These are phyloP conservation scores for Arxiozyma telluris DNA, from an alignment of 1,139 yeast genomes.

Conservation along the genomic window DNA sequence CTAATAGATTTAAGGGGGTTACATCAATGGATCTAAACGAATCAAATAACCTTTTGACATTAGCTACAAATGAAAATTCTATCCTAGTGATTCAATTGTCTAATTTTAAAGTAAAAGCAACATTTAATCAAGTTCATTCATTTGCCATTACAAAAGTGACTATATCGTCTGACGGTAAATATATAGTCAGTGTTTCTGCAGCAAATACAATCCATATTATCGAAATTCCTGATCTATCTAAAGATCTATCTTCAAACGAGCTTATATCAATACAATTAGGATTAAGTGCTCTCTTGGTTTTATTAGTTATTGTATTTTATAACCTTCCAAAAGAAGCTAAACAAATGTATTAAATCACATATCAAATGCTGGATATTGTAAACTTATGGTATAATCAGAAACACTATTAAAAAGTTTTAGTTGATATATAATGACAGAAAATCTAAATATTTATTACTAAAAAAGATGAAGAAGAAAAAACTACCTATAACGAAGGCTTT, in stretches of 20 bases:
- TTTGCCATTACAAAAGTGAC: conserved; percentile 75
- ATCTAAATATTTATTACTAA: no score
- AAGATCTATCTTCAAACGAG: not conserved
- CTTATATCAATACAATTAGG: not conserved
- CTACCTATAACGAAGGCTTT: not conserved
- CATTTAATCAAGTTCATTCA: conserved; percentile 57
- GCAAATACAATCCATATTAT: conserved; percentile 65
- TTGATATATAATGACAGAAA: no score
- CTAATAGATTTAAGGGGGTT: conserved; percentile 52
- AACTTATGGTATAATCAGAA: not conserved
- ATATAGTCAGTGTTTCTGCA: conserved; percentile 72
- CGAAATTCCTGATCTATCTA: conserved; percentile 29
- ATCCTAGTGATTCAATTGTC: conserved; percentile 47
- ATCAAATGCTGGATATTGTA: not conserved
- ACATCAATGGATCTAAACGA: conserved; percentile 56
- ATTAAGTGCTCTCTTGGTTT: not conserved
- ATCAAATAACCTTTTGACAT: conserved; percentile 44
- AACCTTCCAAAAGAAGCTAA: not conserved
- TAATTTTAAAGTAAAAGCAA: conserved; percentile 44
- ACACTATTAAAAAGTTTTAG: not conserved
- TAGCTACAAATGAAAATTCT: conserved; percentile 73
- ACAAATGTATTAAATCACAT: not conserved
- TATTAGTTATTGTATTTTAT: not conserved
- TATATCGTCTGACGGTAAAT: conserved; percentile 62
- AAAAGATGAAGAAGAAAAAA: no score